Percentiles rank a stretch among this genome's conserved stretches.
Conservation (phyloP, 768 basidiomycete genomes). For the Tricholomella constricta region DNA sequence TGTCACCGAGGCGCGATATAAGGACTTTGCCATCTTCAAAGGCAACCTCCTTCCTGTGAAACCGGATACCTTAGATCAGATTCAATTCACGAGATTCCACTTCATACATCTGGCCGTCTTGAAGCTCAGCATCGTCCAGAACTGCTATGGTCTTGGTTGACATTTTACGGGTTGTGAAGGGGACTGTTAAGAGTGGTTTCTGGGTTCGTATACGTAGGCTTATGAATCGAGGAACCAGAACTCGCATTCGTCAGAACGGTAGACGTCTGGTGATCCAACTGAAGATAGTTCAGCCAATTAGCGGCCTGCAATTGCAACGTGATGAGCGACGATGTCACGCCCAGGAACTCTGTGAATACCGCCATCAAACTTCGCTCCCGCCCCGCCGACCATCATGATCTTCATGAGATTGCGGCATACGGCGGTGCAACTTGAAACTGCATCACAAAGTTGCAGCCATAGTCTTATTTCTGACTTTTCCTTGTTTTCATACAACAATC, state of each 20-base stretch:
- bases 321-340: too few relatives aligned
- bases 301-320: neutral
- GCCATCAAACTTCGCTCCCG: too few relatives aligned
- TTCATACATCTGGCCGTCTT: constrained; percentile 66
- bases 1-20: constrained; percentile 72
- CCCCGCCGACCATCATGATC: too few relatives aligned
- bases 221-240: constrained; percentile 4
- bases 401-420: too few relatives aligned
- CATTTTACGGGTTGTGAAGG: constrained; percentile 34
- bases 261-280: neutral
- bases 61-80: neutral
- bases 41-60: constrained; percentile 74
- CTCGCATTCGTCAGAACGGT: constrained; percentile 10
- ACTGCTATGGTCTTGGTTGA: constrained; percentile 56
- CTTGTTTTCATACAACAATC: too few relatives aligned
- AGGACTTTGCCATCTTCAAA: constrained; percentile 82
- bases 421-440: too few relatives aligned
- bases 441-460: too few relatives aligned
- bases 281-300: neutral
- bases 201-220: constrained; percentile 8
- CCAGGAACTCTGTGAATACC: too few relatives aligned
- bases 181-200: neutral
- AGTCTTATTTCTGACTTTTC: too few relatives aligned
- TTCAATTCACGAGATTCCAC: neutral
- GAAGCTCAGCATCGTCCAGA: constrained; percentile 55